Conservation (phyloP, 768 basidiomycete species). For the Mycena floridula region DNA sequence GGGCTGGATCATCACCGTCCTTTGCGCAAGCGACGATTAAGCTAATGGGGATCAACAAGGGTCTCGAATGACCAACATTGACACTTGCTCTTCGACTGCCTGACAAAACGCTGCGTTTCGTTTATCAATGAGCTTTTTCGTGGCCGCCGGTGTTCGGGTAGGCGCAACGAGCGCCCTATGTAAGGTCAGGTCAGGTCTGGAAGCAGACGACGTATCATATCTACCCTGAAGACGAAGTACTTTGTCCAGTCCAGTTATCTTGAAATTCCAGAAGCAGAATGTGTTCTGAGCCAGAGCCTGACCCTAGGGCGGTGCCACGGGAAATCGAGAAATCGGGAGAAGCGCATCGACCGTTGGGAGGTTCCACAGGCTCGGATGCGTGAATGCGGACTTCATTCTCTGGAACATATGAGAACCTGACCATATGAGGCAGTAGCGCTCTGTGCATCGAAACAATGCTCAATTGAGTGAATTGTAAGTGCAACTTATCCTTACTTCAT, state of each 20-base stretch:
- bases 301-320: conserved; percentile 10
- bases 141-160: conserved; percentile 39
- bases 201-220: background rate
- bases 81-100: conserved; percentile 65
- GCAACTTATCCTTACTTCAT: conserved; percentile 52
- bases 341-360: too few relatives aligned
- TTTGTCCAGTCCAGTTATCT: conserved; percentile 32
- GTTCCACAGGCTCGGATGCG: too few relatives aligned
- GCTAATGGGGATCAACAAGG: background rate
- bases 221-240: conserved; percentile 20
- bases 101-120: conserved; percentile 58
- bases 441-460: conserved; percentile 26
- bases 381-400: conserved; percentile 54
- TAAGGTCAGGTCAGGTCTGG: conserved; percentile 1
- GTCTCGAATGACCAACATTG: background rate
- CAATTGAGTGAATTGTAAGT: background rate
- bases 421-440: conserved; percentile 73
- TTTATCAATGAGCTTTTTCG: conserved; percentile 66
- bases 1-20: conserved; percentile 51
- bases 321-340: conserved; percentile 37
- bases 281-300: conserved; percentile 34
- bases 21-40: conserved; percentile 47
- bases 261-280: conserved; percentile 48
- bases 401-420: conserved; percentile 81
- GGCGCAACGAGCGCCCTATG: conserved; percentile 13